Evolutionary conservation across 441 rosid species (phyloP), one percentile per base, ranked within the genome.

Genomic region (Breynia disticha): DNA sequence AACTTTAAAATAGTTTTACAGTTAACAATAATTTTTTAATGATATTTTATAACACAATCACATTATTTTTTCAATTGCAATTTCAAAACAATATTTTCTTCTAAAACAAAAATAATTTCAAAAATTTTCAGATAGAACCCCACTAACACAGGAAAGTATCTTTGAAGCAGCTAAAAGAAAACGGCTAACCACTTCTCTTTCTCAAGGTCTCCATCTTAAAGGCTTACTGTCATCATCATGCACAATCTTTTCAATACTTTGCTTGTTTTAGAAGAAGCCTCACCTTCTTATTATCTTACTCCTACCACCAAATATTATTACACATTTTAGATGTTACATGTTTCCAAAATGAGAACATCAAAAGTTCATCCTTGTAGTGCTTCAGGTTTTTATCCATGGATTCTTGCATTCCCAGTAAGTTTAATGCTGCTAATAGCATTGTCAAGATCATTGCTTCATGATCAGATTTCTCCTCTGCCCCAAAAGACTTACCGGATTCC

Each of bases 301-400:
- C 13, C 44, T 11, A 1, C 8, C 1, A 1, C 35, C 5, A 1
- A 28, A 1, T 41, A 11, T 41, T 41, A 11, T 5, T 6, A 37
- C 41, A 37, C 13, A 41, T 11, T 41, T 41, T 11, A 11, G 0
- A 41, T 11, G n/a, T 41, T 41, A 11, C 0, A 4, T 11, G 5
- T 12, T 11, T 19, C 9, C 49, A 16, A 56, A 65, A 72, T 72
- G 75, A 76, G 71, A 61, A 41, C 48, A 55, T 57, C 67, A 19
- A 72, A 69, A 17, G 8, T 55, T 55, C 50, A 53, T 16, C 39
- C 41, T 19, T 53, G 54, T 16, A 52, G 60, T 28, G 35, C 7
- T 43, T 64, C 68, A 38, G 51, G 56, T 52, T 55, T 54, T 32
- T 59, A 50, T 24, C 45, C 24, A 15, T 72, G 75, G 80, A 54